Evolutionary conservation across 2,329 filamentous ascomycete genomes (phyloP).

Genomic region (Blastomyces silverae): DNA sequence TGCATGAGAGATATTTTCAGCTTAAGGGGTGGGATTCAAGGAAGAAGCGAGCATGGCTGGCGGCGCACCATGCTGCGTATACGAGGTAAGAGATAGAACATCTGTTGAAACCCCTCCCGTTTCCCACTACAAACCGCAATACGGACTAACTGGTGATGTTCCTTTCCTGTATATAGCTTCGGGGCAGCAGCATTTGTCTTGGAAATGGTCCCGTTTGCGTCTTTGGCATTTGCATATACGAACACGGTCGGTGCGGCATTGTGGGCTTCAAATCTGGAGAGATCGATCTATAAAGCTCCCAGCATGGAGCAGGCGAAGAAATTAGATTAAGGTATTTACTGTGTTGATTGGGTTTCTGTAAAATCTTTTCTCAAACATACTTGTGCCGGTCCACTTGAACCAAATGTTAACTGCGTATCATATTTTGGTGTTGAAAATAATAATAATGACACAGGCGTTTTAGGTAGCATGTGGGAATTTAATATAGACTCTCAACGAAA

Average conservation of each 20-base stretch:
- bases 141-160: conserved; percentile 3
- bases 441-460: not conserved
- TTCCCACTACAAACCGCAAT: not conserved
- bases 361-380: not conserved
- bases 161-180: conserved; percentile 31
- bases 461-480: not conserved
- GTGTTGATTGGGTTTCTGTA: too few relatives aligned
- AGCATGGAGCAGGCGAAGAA: conserved; percentile 29
- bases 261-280: conserved; percentile 86
- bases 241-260: conserved; percentile 87
- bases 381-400: not conserved
- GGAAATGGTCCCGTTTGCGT: conserved; percentile 76
- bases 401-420: not conserved
- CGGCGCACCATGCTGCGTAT: conserved; percentile 66
- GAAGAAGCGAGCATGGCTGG: conserved; percentile 62
- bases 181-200: conserved; percentile 76
- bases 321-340: conserved; percentile 23
- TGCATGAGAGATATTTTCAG: conserved; percentile 71
- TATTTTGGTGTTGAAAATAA: not conserved
- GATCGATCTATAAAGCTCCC: conserved; percentile 22
- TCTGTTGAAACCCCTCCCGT: not conserved
- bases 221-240: conserved; percentile 80
- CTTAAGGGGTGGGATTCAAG: conserved; percentile 71
- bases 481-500: not conserved
- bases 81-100: conserved; percentile 59